phyloP scores from a whole-genome alignment of 495 filamentous ascomycete genomes.

The Physcia stellaris region DNA sequence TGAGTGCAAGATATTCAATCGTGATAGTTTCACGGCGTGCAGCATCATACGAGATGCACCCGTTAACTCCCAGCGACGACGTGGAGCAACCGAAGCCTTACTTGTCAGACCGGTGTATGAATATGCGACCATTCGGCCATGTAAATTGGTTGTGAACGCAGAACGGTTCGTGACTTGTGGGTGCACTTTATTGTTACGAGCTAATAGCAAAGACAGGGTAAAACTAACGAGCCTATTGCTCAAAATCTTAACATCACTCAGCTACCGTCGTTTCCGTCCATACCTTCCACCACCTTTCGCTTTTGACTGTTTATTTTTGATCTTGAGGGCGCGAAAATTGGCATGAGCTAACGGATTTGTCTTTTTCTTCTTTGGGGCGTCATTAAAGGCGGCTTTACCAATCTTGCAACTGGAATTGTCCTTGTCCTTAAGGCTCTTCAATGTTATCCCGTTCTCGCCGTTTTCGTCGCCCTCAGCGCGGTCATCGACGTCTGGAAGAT shows the following conservation, averaged over 20 bases:
- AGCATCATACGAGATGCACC: too few species aligned
- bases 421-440: slow-evolving; percentile 19
- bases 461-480: slow-evolving; percentile 9
- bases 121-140: not conserved
- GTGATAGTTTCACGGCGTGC: too few species aligned
- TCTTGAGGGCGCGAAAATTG: slow-evolving; percentile 74
- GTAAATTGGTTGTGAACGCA: too few species aligned
- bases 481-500: slow-evolving; percentile 12
- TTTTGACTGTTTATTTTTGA: slow-evolving; percentile 42
- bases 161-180: not conserved
- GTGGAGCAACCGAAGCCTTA: not conserved
- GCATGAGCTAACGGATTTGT: slow-evolving; percentile 61
- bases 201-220: not conserved
- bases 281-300: slow-evolving; percentile 31
- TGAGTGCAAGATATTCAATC: too few species aligned
- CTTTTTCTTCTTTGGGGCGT: slow-evolving; percentile 50
- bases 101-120: not conserved
- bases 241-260: too few species aligned
- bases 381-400: slow-evolving; percentile 22
- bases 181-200: not conserved
- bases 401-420: slow-evolving; percentile 17
- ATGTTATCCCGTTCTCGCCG: slow-evolving; percentile 17
- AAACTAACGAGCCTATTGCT: too few species aligned
- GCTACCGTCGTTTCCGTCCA: slow-evolving; percentile 25
- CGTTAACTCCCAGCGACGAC: too few species aligned